Evolutionary conservation across 73 alveolate genomes (phyloP).

Genomic region (Breviolum minutum): DNA sequence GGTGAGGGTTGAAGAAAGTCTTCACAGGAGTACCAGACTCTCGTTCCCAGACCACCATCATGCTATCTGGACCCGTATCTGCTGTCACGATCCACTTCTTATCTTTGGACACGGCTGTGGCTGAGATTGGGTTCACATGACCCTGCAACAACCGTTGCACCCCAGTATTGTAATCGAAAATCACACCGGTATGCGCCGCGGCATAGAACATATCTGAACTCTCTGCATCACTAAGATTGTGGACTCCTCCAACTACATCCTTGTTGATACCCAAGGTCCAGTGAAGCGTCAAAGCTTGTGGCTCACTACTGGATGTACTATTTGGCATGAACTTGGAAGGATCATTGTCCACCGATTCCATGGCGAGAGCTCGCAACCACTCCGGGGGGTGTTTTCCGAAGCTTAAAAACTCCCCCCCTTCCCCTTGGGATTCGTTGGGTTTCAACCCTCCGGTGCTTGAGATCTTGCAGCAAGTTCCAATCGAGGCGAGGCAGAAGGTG

Average conservation of each 20-base stretch:
- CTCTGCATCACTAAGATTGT: conserved; percentile 96
- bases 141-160: conserved; percentile 98
- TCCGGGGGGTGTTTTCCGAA: not conserved
- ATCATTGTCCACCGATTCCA: conserved; percentile 70
- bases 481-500: no score
- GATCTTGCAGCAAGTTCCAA: no score
- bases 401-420: no score
- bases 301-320: conserved; percentile 75
- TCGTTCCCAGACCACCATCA: conserved; percentile 99
- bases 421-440: no score
- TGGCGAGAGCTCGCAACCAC: not conserved
- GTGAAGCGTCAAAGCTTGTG: conserved; percentile 96
- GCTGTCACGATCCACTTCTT: conserved; percentile 99
- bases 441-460: no score
- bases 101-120: conserved; percentile 98
- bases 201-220: conserved; percentile 98
- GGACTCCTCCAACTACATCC: conserved; percentile 96
- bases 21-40: conserved; percentile 97
- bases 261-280: conserved; percentile 98
- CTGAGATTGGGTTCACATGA: conserved; percentile 97
- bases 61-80: conserved; percentile 98
- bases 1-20: conserved; percentile 99
- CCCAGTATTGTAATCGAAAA: conserved; percentile 98
- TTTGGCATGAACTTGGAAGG: conserved; percentile 90
- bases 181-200: conserved; percentile 99